Evolutionary conservation across 2,329 filamentous ascomycete genomes (phyloP).

Genomic region (Macrophomina phaseolina): DNA sequence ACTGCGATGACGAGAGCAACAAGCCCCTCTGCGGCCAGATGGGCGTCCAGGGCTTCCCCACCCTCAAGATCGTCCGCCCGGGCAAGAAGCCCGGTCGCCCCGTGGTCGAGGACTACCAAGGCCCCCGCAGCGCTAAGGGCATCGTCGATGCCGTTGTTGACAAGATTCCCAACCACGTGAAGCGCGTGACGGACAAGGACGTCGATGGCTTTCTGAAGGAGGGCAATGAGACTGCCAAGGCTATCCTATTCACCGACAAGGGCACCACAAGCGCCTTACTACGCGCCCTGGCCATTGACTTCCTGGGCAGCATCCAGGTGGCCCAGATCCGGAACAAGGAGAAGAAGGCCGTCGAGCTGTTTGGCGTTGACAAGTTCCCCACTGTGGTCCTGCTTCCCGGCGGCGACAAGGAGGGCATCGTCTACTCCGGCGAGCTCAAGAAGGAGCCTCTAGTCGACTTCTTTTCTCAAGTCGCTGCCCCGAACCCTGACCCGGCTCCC

Average conservation of each 20-base stretch:
- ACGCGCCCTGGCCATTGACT: constrained; percentile 88
- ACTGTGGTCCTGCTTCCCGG: constrained; percentile 80
- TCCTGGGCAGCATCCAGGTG: constrained; percentile 77
- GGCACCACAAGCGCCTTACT: constrained; percentile 83
- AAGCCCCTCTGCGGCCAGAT: constrained; percentile 84
- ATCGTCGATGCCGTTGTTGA: constrained; percentile 86
- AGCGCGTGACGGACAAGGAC: constrained; percentile 78
- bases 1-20: constrained; percentile 94
- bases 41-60: constrained; percentile 93
- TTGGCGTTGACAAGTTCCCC: constrained; percentile 79
- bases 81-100: constrained; percentile 81
- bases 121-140: constrained; percentile 78
- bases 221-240: constrained; percentile 75
- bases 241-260: constrained; percentile 92
- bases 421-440: constrained; percentile 83
- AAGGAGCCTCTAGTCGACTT: constrained; percentile 83
- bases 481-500: constrained; percentile 77
- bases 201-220: constrained; percentile 74
- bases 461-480: constrained; percentile 75
- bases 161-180: constrained; percentile 92
- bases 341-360: constrained; percentile 70
- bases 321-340: constrained; percentile 88
- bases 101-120: constrained; percentile 88
- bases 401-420: constrained; percentile 68
- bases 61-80: constrained; percentile 89